Percentiles rank a stretch among this genome's conserved stretches.
Conservation (phyloP, 2,329 filamentous ascomycete species). For the Paraphoma chrysanthemicola region DNA sequence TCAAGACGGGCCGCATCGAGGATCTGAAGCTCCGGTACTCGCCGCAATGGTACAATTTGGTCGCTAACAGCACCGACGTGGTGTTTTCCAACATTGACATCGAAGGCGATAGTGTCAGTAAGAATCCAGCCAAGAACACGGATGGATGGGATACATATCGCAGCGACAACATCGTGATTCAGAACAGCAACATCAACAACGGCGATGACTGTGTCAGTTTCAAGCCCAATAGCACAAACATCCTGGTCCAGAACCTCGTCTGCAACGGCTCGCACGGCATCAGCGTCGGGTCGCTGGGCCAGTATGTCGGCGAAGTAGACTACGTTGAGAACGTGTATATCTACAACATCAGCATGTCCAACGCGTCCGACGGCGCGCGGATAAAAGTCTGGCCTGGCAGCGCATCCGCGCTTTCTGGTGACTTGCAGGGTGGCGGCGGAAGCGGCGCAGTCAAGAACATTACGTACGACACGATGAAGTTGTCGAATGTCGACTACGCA, state of each 20-base stretch:
- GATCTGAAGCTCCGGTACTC: conserved; percentile 68
- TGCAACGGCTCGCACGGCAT: conserved; percentile 78
- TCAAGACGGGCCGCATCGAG: conserved; percentile 65
- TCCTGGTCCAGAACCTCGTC: conserved; percentile 70
- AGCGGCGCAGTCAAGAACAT: conserved; percentile 69
- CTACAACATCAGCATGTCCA: conserved; percentile 48
- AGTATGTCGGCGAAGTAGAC: conserved; percentile 69
- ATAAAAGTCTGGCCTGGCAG: conserved; percentile 77
- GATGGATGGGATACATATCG: conserved; percentile 71
- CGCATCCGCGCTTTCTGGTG: conserved; percentile 61
- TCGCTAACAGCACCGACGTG: conserved; percentile 70
- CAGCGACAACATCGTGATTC: conserved; percentile 67
- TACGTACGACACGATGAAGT: conserved; percentile 68
- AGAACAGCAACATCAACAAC: conserved; percentile 70
- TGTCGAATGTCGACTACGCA: conserved; percentile 69
- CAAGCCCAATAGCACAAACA: conserved; percentile 75
- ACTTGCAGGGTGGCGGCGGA: conserved; percentile 72
- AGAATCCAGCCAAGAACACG: conserved; percentile 68
- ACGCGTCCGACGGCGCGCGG: conserved; percentile 66
- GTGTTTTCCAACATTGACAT: conserved; percentile 70
- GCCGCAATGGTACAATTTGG: conserved; percentile 68
- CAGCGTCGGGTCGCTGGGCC: conserved; percentile 73
- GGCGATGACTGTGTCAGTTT: conserved; percentile 77
- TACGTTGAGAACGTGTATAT: conserved; percentile 73
- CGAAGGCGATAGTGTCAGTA: conserved; percentile 60